Evolutionary conservation across 2,329 filamentous ascomycete species (phyloP).

Genomic region (Talaromyces rugulosus): DNA sequence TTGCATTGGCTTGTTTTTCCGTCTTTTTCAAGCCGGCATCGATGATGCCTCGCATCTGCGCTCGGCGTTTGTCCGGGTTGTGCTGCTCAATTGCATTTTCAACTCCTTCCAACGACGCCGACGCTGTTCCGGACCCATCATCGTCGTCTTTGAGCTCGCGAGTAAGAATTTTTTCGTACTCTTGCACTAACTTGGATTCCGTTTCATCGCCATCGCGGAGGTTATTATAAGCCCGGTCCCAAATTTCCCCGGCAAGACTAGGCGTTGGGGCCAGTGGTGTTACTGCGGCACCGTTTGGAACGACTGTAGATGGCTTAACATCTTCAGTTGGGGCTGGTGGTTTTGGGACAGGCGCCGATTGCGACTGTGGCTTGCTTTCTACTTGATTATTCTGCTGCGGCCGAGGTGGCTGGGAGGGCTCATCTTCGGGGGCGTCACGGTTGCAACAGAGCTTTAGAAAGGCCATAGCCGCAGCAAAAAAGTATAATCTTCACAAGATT

Average conservation of each 20-base stretch:
- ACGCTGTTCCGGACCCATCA: not conserved
- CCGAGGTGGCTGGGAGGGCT: not conserved
- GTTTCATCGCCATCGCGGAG: not conserved
- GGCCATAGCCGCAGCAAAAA: not conserved
- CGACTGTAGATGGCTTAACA: not conserved
- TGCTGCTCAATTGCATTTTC: conserved; percentile 5
- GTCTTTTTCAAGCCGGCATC: conserved; percentile 1
- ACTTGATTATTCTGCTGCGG: not conserved
- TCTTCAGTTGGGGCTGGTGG: not conserved
- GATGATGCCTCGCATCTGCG: conserved; percentile 2
- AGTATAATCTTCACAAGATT: not conserved
- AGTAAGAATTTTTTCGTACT: conserved; percentile 5
- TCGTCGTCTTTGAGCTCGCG: not conserved
- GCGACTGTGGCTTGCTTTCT: not conserved
- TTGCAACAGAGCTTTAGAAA: not conserved
- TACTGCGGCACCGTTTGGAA: not conserved
- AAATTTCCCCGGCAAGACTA: not conserved
- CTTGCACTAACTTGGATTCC: not conserved
- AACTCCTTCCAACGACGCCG: not conserved
- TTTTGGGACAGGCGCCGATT: not conserved
- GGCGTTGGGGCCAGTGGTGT: not conserved
- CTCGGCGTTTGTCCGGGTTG: not conserved
- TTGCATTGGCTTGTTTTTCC: conserved; percentile 1
- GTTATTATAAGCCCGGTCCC: conserved; percentile 3
- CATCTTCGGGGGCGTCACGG: not conserved